Base-by-base conservation (phyloP, 768 basidiomycete species). In the Podaxis sp. region DNA sequence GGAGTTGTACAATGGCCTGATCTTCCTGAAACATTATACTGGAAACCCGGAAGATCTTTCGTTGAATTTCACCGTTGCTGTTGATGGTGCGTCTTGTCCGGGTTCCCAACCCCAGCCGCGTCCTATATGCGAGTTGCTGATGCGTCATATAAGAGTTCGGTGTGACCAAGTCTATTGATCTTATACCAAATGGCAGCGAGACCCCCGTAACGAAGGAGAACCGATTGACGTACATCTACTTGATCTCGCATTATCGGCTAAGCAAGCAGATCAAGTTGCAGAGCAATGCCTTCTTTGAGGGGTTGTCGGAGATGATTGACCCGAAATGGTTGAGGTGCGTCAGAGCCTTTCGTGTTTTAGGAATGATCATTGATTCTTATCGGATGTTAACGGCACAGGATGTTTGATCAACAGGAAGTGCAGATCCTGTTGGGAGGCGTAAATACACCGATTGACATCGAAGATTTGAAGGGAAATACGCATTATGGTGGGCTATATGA, bases 321-420 rank as follows among this genome's bases (percentile, higher is more conserved):
- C 87, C 86, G 0, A 91, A 92, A 68, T 98, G 92, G 93, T 81
- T 96, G 22, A 79, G 88, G 86, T 89, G 33, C 28, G 77, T 70
- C 4, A 8, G 33, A 46, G 17, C 20, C n/a, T 46, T 17, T 6
- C 44, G 7, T 20, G 40, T 15, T 20, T 46, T 7, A n/a, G 44
- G n/a, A 17, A n/a, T 20, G 44, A 46, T 20, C 33, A 33, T n/a
- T 46, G 44, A 17, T 20, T 5, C 44, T 46, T 7, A 46, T 46
- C 20, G n/a, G 33, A 33, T 33, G 33, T 33, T 33, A 33, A 33
- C 20, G 44, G 8, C 15, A 8, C 65, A 92, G 94, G 50, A 96
- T 99, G 93, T 99, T 99, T 77, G 96, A 98, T 73, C 96, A 96
- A 66, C 91, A 93, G 71, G 97, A 99, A 74, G 80, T 98, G 3